Conservation (phyloP, 31 red algal species). For the Asparagopsis taxiformis region DNA sequence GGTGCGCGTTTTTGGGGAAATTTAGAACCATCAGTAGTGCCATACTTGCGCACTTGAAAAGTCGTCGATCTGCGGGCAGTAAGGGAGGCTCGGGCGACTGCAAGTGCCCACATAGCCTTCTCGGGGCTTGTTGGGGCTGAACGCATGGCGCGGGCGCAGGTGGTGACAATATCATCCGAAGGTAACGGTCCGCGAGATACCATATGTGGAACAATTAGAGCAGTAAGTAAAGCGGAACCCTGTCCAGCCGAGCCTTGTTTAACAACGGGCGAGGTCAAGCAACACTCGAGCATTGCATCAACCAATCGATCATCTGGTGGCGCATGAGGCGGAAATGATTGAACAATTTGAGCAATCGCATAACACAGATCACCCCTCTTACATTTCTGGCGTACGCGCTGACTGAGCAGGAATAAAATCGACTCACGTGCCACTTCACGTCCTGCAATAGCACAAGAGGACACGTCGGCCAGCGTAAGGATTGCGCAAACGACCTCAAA, state of each 20-base stretch:
- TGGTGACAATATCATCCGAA: slow-evolving; percentile 40
- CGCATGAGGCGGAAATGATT: slow-evolving; percentile 59
- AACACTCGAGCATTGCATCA: slow-evolving; percentile 48
- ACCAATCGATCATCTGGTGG: slow-evolving; percentile 74
- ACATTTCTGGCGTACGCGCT: slow-evolving; percentile 48
- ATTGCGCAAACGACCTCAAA: slow-evolving; percentile 53
- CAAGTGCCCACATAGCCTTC: slow-evolving; percentile 53
- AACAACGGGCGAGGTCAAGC: slow-evolving; percentile 23
- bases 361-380: slow-evolving; percentile 43
- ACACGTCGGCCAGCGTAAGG: slow-evolving; percentile 59
- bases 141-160: slow-evolving; percentile 31
- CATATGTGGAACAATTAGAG: slow-evolving; percentile 41
- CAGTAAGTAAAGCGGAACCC: slow-evolving; percentile 45
- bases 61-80: slow-evolving; percentile 51
- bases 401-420: slow-evolving; percentile 55
- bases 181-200: slow-evolving; percentile 49
- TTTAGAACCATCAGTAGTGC: slow-evolving; percentile 51
- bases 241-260: slow-evolving; percentile 45
- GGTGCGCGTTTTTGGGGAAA: slow-evolving; percentile 32
- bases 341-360: slow-evolving; percentile 59
- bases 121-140: slow-evolving; percentile 50
- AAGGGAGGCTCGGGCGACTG: slow-evolving; percentile 47
- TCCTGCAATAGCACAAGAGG: slow-evolving; percentile 47
- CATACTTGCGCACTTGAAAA: slow-evolving; percentile 60
- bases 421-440: slow-evolving; percentile 64